A percentile compares a stretch with the other conserved stretches of the same genome.
phyloP scores from a whole-genome alignment of 148 eudicot species.

The Chenopodium suecicum region DNA sequence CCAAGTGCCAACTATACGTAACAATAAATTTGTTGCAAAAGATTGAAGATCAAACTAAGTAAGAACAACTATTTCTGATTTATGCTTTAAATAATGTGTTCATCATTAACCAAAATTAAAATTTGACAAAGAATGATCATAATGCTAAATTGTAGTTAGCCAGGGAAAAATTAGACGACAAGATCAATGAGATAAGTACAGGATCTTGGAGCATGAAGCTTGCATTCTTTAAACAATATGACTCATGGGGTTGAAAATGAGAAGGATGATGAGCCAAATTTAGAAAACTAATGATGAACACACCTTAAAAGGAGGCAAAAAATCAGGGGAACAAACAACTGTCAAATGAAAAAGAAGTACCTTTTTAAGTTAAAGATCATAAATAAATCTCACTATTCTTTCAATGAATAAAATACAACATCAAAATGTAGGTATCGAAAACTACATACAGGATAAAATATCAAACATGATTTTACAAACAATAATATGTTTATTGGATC shows the following conservation, averaged over 20 bases:
- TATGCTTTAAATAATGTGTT: too few relatives aligned
- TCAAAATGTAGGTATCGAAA: constrained; percentile 26
- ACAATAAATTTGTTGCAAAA: background rate
- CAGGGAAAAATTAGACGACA: background rate
- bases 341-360: background rate
- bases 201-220: background rate
- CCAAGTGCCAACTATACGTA: background rate
- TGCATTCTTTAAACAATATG: background rate
- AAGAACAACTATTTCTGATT: background rate
- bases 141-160: background rate
- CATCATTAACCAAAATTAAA: background rate
- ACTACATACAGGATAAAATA: constrained; percentile 46
- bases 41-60: background rate
- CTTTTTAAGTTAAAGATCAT: background rate
- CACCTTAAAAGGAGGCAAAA: background rate
- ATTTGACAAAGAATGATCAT: background rate
- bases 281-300: background rate
- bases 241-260: too few relatives aligned
- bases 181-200: background rate
- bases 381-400: constrained; percentile 23
- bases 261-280: too few relatives aligned
- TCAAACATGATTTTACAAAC: constrained; percentile 35
- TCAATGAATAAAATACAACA: constrained; percentile 40
- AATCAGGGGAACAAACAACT: constrained; percentile 8
- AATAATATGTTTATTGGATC: constrained; percentile 13